A percentile compares a stretch with the other conserved stretches of the same genome.
Evolutionary conservation across 2,329 filamentous ascomycete species (phyloP).

Genomic region (Dactylonectria estremocensis): DNA sequence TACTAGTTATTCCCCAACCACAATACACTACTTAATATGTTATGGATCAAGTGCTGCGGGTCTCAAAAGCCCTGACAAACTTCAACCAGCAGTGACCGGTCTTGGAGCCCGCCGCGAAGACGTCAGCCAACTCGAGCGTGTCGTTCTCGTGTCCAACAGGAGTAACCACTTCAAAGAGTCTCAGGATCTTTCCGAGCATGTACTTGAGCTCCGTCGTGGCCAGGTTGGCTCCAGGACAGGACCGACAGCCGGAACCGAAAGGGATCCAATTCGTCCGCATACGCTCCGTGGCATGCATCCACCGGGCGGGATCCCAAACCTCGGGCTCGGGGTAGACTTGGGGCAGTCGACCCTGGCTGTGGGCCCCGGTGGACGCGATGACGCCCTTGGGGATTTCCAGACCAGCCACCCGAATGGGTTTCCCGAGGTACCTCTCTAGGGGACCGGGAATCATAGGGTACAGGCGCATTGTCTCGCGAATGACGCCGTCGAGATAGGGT

Average conservation of each 20-base stretch:
- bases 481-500: not conserved
- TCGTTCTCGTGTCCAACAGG: not conserved
- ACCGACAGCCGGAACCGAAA: not conserved
- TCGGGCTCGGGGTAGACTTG: not conserved
- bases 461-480: not conserved
- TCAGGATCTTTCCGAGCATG: not conserved
- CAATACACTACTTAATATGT: too few relatives aligned
- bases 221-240: not conserved
- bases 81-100: not conserved
- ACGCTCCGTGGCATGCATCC: not conserved
- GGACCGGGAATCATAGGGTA: not conserved
- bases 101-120: not conserved
- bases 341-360: not conserved
- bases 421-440: not conserved
- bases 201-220: slow-evolving; percentile 2
- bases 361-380: not conserved
- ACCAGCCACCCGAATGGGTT: not conserved
- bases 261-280: not conserved
- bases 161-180: not conserved
- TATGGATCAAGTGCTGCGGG: too few relatives aligned
- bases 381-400: not conserved
- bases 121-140: not conserved
- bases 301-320: not conserved
- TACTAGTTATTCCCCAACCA: too few relatives aligned
- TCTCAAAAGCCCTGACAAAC: not conserved